Conservation (phyloP, 1,139 yeast genomes). For the Meyerozyma elateridarum region DNA sequence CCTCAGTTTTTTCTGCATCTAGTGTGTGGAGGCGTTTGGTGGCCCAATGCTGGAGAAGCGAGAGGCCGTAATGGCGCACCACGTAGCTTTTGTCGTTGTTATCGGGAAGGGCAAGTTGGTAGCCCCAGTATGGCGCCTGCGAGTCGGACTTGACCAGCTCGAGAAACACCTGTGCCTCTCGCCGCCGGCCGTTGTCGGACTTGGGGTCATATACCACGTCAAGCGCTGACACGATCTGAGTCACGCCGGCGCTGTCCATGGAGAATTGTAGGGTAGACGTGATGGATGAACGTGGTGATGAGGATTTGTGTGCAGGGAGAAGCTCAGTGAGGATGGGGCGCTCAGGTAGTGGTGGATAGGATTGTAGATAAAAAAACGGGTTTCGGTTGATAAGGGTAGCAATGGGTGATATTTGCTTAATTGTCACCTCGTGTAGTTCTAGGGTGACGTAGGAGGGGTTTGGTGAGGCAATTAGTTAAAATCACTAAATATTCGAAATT, state of each 20-base stretch:
- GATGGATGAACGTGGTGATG: too few relatives aligned
- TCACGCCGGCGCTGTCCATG: constrained; percentile 67
- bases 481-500: too few relatives aligned
- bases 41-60: constrained; percentile 71
- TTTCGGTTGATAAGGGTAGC: too few relatives aligned
- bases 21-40: constrained; percentile 49
- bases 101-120: constrained; percentile 65
- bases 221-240: constrained; percentile 71
- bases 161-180: constrained; percentile 67
- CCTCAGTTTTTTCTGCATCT: constrained; percentile 59
- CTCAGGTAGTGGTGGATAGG: too few relatives aligned
- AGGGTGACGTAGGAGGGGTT: too few relatives aligned
- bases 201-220: constrained; percentile 73
- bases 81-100: constrained; percentile 61
- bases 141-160: constrained; percentile 72
- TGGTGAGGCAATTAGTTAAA: too few relatives aligned
- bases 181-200: constrained; percentile 59
- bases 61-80: constrained; percentile 86
- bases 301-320: too few relatives aligned
- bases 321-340: too few relatives aligned
- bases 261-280: too few relatives aligned
- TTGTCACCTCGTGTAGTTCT: too few relatives aligned
- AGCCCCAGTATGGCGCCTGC: constrained; percentile 92
- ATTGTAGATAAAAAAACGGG: too few relatives aligned
- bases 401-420: too few relatives aligned